phyloP scores from a whole-genome alignment of 345 rosid genomes.

The Camelina neglecta region DNA sequence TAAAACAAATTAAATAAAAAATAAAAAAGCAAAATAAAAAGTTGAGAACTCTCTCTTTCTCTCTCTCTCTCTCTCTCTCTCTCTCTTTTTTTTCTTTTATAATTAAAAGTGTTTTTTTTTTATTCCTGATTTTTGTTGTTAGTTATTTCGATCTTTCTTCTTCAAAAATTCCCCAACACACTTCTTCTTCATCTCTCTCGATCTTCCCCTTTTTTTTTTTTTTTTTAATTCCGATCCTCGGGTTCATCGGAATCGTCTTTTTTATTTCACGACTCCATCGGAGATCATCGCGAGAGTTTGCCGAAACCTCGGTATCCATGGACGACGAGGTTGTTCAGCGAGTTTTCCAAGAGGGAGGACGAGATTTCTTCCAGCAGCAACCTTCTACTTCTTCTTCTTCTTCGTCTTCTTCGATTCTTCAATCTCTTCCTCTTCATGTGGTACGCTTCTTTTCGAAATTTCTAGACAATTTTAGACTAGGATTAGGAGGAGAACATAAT shows the following conservation, averaged over 20 bases:
- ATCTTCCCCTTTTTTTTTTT: background rate
- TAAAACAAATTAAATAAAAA: background rate
- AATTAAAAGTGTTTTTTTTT: constrained; percentile 14
- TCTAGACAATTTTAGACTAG: background rate
- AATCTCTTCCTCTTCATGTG: constrained; percentile 95
- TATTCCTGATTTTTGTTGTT: constrained; percentile 10
- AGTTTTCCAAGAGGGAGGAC: constrained; percentile 90
- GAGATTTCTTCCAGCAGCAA: constrained; percentile 83
- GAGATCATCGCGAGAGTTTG: constrained; percentile 31
- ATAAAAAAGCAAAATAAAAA: constrained; percentile 29
- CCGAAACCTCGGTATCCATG: constrained; percentile 47
- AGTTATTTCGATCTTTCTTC: constrained; percentile 25
- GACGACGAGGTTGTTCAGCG: constrained; percentile 96
- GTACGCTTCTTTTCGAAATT: constrained; percentile 46
- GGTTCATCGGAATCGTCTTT: constrained; percentile 17
- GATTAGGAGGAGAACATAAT: background rate
- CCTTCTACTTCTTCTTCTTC: constrained; percentile 68
- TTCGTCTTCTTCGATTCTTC: constrained; percentile 89
- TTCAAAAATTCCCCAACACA: background rate
- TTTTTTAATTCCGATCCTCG: background rate
- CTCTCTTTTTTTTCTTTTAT: background rate
- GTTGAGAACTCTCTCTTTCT: background rate
- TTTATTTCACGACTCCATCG: background rate
- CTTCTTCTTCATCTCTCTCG: background rate
- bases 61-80: background rate